These are phyloP conservation scores for Talaromyces ruber DNA, from an alignment of 495 filamentous ascomycete genomes.

Conservation along the genomic window DNA sequence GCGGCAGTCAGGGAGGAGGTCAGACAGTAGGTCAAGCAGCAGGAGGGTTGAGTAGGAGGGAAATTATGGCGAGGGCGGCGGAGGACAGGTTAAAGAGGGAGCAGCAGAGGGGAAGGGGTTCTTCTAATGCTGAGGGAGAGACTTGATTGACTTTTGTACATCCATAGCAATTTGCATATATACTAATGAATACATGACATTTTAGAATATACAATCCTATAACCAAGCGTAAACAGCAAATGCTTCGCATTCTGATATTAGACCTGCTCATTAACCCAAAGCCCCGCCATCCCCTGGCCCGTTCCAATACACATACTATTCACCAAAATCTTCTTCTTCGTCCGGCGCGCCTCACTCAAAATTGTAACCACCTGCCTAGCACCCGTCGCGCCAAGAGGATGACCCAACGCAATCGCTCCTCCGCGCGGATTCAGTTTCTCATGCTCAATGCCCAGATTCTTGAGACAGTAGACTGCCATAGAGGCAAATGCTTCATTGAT, in stretches of 20 bases:
- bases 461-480: constrained; percentile 90
- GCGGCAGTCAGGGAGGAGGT: constrained; percentile 42
- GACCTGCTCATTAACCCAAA: constrained; percentile 74
- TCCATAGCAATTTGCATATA: neutral
- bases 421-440: constrained; percentile 85
- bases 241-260: constrained; percentile 8
- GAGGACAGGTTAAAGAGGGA: constrained; percentile 61
- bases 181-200: neutral
- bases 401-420: constrained; percentile 72
- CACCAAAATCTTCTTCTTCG: constrained; percentile 74
- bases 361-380: constrained; percentile 75
- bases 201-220: neutral
- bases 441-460: constrained; percentile 66
- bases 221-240: neutral
- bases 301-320: constrained; percentile 87
- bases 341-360: constrained; percentile 69
- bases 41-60: constrained; percentile 46
- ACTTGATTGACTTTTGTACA: neutral
- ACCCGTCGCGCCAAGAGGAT: constrained; percentile 76
- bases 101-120: constrained; percentile 27
- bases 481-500: constrained; percentile 96
- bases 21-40: constrained; percentile 14
- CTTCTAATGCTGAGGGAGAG: constrained; percentile 14
- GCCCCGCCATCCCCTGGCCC: constrained; percentile 75
- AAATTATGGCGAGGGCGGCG: constrained; percentile 65